These are phyloP conservation scores for Mycena vitilis DNA, from an alignment of 768 basidiomycete species.

Conservation along the genomic window DNA sequence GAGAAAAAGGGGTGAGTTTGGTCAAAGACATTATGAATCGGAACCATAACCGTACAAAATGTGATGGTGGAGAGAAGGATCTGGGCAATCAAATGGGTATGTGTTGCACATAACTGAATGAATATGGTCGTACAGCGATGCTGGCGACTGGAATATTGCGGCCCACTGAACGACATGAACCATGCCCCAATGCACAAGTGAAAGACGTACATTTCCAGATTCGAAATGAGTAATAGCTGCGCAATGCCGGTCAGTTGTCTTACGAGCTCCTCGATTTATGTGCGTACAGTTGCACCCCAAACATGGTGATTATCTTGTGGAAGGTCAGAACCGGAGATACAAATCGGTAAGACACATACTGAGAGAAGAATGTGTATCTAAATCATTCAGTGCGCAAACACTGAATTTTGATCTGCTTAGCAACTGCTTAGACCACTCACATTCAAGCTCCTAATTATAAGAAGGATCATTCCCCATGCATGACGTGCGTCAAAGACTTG, in stretches of 20 bases:
- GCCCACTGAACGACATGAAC: background rate
- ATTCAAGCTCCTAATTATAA: conserved; percentile 1
- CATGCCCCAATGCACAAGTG: background rate
- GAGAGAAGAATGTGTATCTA: conserved; percentile 5
- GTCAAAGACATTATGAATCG: background rate
- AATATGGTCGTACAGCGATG: background rate
- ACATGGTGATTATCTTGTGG: background rate
- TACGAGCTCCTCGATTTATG: background rate
- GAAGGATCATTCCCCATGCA: background rate
- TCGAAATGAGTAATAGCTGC: background rate
- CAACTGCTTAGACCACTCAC: conserved; percentile 7
- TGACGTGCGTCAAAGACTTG: background rate
- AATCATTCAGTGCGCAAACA: background rate
- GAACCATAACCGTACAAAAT: background rate
- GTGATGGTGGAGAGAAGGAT: background rate
- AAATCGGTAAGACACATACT: background rate
- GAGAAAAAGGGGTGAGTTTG: background rate
- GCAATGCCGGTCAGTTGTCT: background rate
- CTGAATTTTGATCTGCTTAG: too few relatives aligned
- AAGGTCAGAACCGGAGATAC: background rate
- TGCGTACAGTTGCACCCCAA: conserved; percentile 3
- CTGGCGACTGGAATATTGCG: background rate
- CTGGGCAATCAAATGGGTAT: background rate
- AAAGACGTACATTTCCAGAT: conserved; percentile 8
- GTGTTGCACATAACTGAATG: background rate